Percentiles rank a stretch among this genome's conserved stretches.
Conservation (phyloP, 1,139 yeast genomes). For the Candida sanyaensis region DNA sequence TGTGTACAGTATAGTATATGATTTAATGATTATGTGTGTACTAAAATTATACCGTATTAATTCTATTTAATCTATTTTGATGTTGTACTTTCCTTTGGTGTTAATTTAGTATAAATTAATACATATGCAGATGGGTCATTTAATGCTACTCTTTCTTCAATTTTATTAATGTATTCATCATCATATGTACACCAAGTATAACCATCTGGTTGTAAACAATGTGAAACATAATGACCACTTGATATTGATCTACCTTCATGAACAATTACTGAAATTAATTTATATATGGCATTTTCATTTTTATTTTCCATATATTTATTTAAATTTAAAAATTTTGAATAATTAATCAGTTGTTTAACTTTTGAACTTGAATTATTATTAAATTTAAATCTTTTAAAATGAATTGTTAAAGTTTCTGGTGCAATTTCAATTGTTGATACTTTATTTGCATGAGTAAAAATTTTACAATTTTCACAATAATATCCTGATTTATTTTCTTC, state of each 20-base stretch:
- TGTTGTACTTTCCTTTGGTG: conserved; percentile 29
- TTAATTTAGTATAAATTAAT: conserved; percentile 74
- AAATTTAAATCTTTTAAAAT: conserved; percentile 87
- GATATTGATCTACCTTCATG: conserved; percentile 94
- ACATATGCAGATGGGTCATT: conserved; percentile 90
- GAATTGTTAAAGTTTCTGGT: conserved; percentile 86
- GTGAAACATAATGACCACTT: conserved; percentile 91
- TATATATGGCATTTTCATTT: conserved; percentile 56
- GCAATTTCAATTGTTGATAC: conserved; percentile 73
- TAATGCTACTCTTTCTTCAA: conserved; percentile 72
- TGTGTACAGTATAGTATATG: no score
- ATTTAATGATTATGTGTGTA: no score
- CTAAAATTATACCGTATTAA: no score
- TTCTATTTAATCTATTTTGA: conserved; percentile 1
- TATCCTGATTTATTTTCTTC: conserved; percentile 67
- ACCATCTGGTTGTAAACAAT: conserved; percentile 89
- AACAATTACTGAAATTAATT: conserved; percentile 80
- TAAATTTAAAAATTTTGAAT: conserved; percentile 76
- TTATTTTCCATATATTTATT: conserved; percentile 54
- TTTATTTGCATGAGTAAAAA: conserved; percentile 76
- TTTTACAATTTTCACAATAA: conserved; percentile 83
- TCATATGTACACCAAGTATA: conserved; percentile 86
- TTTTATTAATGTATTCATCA: conserved; percentile 81
- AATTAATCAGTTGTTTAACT: conserved; percentile 82
- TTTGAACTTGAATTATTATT: conserved; percentile 77